phyloP scores from a whole-genome alignment of 1,284 basidiomycete genomes.

The Taiwanofungus camphoratus region DNA sequence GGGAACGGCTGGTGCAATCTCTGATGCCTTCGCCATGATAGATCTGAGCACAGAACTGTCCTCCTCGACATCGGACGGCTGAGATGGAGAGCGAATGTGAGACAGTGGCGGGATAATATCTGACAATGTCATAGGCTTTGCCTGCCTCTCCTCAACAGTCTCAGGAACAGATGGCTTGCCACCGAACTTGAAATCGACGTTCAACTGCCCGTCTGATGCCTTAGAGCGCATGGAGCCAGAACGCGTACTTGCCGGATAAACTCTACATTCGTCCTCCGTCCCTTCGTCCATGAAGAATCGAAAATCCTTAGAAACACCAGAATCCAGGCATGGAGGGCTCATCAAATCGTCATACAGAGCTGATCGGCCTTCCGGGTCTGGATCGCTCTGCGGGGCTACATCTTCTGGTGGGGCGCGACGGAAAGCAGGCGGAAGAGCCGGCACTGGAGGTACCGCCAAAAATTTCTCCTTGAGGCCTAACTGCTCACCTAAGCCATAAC shows the following conservation, averaged over 20 bases:
- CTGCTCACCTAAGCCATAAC: slow-evolving; percentile 34
- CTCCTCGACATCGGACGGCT: slow-evolving; percentile 36
- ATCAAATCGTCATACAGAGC: slow-evolving; percentile 17
- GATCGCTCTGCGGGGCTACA: slow-evolving; percentile 20
- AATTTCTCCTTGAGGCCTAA: slow-evolving; percentile 20
- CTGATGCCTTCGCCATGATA: slow-evolving; percentile 44
- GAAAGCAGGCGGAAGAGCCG: slow-evolving; percentile 31
- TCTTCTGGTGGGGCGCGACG: slow-evolving; percentile 17
- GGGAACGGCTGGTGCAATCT: slow-evolving; percentile 21
- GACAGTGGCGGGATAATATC: slow-evolving; percentile 66
- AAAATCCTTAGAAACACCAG: slow-evolving; percentile 17
- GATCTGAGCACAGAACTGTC: slow-evolving; percentile 57
- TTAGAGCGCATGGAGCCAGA: slow-evolving; percentile 35
- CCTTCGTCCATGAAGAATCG: slow-evolving; percentile 22
- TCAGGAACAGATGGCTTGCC: slow-evolving; percentile 37
- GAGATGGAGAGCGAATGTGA: slow-evolving; percentile 40
- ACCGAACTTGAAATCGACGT: slow-evolving; percentile 68
- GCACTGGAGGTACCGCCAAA: slow-evolving; percentile 34
- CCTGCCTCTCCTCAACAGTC: slow-evolving; percentile 21
- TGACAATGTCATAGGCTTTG: slow-evolving; percentile 55
- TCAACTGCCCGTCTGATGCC: slow-evolving; percentile 56
- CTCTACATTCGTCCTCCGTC: slow-evolving; percentile 25
- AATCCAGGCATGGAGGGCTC: slow-evolving; percentile 13
- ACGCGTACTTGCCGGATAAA: no score
- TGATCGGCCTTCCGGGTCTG: no score